Evolutionary conservation across 768 basidiomycete species (phyloP).

Genomic region (Rhodotorula diobovata): DNA sequence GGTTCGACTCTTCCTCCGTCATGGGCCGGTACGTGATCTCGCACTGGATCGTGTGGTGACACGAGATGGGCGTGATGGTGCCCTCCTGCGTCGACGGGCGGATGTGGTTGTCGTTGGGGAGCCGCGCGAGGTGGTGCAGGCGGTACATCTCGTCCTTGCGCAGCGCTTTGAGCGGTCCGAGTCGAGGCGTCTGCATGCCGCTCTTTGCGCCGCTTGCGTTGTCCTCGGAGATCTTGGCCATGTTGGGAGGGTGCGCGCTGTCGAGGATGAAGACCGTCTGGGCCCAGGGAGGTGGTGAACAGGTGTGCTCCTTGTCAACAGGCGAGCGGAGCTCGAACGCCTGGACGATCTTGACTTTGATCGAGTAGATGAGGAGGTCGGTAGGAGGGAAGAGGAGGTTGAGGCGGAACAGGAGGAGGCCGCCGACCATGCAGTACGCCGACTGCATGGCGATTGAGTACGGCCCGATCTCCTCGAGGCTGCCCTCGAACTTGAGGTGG

Average conservation of each 20-base stretch:
- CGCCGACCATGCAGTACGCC: constrained; percentile 38
- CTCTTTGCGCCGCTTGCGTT: not conserved
- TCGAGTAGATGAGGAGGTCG: constrained; percentile 32
- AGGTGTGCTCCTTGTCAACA: constrained; percentile 9
- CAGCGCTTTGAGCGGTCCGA: constrained; percentile 26
- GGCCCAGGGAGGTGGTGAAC: constrained; percentile 7
- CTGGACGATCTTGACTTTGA: constrained; percentile 39
- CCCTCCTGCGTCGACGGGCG: constrained; percentile 36
- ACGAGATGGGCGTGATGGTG: constrained; percentile 27
- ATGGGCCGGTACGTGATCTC: constrained; percentile 28
- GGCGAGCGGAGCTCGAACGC: constrained; percentile 28
- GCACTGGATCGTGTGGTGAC: constrained; percentile 30
- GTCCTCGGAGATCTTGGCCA: constrained; percentile 21
- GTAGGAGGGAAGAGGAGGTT: constrained; percentile 33
- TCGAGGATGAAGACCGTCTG: constrained; percentile 36
- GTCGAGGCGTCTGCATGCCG: constrained; percentile 5
- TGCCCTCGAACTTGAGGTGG: constrained; percentile 35
- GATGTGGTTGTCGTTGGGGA: constrained; percentile 38
- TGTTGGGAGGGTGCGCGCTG: constrained; percentile 28
- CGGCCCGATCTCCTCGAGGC: constrained; percentile 34
- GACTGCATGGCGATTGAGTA: constrained; percentile 30
- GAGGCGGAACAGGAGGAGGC: constrained; percentile 36
- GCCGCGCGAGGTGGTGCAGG: constrained; percentile 33
- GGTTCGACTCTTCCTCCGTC: constrained; percentile 27
- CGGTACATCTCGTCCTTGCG: constrained; percentile 26